These are phyloP conservation scores for Peniophora sp. DNA, from an alignment of 1,284 basidiomycete species.

Conservation along the genomic window DNA sequence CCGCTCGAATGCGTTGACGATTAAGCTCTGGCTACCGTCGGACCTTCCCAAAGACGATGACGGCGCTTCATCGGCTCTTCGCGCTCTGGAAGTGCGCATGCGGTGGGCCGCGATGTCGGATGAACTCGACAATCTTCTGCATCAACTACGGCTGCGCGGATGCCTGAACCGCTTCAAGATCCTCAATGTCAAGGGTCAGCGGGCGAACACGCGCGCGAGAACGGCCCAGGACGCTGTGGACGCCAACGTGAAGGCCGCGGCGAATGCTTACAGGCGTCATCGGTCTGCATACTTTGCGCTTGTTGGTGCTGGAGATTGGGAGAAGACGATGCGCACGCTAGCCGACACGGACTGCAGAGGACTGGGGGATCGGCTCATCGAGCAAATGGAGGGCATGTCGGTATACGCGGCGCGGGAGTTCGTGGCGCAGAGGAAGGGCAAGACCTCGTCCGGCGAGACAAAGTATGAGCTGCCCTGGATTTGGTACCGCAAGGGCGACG, in stretches of 20 bases:
- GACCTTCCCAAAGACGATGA: no score
- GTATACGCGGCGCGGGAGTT: background rate
- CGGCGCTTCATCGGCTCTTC: no score
- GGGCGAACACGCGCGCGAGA: conserved; percentile 1
- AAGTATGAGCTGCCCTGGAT: background rate
- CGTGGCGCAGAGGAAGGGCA: background rate
- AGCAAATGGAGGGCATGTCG: background rate
- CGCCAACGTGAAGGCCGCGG: background rate
- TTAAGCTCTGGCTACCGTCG: no score
- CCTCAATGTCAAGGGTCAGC: conserved; percentile 1
- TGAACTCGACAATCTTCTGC: background rate
- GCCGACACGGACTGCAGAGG: background rate
- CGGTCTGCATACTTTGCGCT: background rate
- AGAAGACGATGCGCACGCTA: background rate
- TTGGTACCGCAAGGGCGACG: background rate
- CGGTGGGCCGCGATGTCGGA: background rate
- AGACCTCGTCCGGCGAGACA: background rate
- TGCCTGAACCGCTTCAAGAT: conserved; percentile 5
- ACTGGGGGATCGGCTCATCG: background rate
- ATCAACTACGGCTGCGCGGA: conserved; percentile 1
- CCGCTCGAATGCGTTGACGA: no score
- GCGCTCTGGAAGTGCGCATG: no score
- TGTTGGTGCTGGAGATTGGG: background rate
- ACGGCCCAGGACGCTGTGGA: background rate
- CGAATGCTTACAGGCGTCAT: background rate